phyloP scores from a whole-genome alignment of 306 rosid species.

The Sphenostylis stenocarpa region DNA sequence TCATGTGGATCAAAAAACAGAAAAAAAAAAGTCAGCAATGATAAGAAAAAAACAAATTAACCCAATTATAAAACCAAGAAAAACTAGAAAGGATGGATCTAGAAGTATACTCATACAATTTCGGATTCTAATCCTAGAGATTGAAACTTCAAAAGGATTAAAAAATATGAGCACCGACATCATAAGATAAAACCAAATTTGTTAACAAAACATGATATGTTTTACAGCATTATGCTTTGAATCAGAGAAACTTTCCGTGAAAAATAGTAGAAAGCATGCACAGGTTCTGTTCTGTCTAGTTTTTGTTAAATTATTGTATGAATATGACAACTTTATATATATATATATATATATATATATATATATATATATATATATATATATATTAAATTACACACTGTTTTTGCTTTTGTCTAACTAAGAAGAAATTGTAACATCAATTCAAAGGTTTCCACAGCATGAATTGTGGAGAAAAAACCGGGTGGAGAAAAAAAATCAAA shows the following conservation, averaged over 20 bases:
- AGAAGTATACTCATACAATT: background rate
- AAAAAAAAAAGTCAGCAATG: background rate
- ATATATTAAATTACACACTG: background rate
- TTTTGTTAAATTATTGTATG: too few relatives aligned
- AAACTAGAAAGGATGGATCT: background rate
- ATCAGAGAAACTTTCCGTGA: background rate
- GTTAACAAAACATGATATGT: background rate
- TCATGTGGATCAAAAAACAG: background rate
- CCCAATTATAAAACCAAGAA: background rate
- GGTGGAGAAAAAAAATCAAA: background rate
- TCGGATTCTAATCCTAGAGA: background rate
- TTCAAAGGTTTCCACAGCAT: slow-evolving; percentile 30
- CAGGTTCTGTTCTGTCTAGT: too few relatives aligned
- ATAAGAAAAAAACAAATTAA: background rate
- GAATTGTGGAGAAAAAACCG: slow-evolving; percentile 62
- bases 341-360: too few relatives aligned
- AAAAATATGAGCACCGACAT: slow-evolving; percentile 20
- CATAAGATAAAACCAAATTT: background rate
- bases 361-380: too few relatives aligned
- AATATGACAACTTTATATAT: too few relatives aligned
- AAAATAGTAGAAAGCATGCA: too few relatives aligned
- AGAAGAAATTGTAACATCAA: background rate
- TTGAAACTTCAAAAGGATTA: background rate
- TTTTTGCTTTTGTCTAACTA: background rate
- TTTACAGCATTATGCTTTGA: background rate